Percentiles rank a stretch among this genome's conserved stretches.
Evolutionary conservation across 495 filamentous ascomycete species (phyloP).

Genomic region (Geopyxis carbonaria): DNA sequence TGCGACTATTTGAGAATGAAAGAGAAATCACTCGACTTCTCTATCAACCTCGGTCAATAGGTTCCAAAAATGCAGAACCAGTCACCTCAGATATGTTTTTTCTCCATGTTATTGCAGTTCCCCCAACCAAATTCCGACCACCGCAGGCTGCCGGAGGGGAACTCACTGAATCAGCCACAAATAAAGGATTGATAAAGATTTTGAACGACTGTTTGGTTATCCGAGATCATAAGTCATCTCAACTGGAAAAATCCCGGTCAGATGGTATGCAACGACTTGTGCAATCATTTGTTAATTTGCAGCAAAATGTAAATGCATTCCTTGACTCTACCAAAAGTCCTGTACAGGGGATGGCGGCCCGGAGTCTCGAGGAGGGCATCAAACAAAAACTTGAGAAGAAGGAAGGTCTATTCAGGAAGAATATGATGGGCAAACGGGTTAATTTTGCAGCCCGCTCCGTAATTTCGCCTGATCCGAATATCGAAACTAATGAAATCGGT

Average conservation of each 20-base stretch:
- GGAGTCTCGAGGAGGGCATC: constrained; percentile 64
- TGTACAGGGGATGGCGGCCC: constrained; percentile 51
- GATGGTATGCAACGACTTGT: constrained; percentile 16
- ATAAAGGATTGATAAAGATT: constrained; percentile 66
- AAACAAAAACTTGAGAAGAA: constrained; percentile 98
- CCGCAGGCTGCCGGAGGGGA: constrained; percentile 60
- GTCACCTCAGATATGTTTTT: constrained; percentile 84
- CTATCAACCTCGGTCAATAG: constrained; percentile 54
- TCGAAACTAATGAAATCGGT: constrained; percentile 97
- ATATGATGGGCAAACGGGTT: constrained; percentile 99
- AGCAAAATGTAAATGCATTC: constrained; percentile 77
- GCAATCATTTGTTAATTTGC: constrained; percentile 42
- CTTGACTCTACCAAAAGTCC: constrained; percentile 78
- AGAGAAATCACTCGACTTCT: constrained; percentile 61
- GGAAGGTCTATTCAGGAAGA: constrained; percentile 92
- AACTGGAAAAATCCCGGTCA: constrained; percentile 34
- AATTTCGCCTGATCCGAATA: constrained; percentile 95
- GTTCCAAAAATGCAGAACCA: constrained; percentile 31
- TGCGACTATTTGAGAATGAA: constrained; percentile 72
- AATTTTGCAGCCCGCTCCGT: constrained; percentile 96
- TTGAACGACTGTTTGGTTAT: constrained; percentile 52
- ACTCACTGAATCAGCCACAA: constrained; percentile 54
- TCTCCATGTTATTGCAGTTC: constrained; percentile 63
- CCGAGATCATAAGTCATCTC: constrained; percentile 56
- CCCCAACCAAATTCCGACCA: constrained; percentile 83